Percentiles rank a stretch among this genome's conserved stretches.
These are phyloP conservation scores for Kwoniella newhampshirensis DNA, from an alignment of 768 basidiomycete genomes.

Conservation along the genomic window DNA sequence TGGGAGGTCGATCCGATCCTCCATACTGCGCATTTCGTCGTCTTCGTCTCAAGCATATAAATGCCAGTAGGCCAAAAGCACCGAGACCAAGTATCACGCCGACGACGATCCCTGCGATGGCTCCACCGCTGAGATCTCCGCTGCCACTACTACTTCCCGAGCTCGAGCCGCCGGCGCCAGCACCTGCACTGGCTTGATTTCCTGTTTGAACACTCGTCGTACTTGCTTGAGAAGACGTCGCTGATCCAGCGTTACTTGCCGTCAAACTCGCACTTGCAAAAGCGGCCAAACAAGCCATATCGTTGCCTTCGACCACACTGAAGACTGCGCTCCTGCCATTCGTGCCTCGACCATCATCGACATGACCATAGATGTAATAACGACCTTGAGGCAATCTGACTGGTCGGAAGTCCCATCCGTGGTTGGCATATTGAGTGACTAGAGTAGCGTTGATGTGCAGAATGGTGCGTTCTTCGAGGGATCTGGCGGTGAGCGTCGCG, in stretches of 20 bases:
- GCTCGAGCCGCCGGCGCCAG: background rate
- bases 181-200: background rate
- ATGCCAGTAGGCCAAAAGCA: conserved; percentile 4
- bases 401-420: conserved; percentile 18
- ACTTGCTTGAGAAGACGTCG: background rate
- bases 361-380: conserved; percentile 25
- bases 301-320: conserved; percentile 21
- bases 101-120: conserved; percentile 34
- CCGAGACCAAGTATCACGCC: conserved; percentile 22
- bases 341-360: conserved; percentile 9
- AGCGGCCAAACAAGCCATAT: conserved; percentile 28
- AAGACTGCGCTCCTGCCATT: conserved; percentile 16
- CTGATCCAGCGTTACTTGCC: conserved; percentile 2
- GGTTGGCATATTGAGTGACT: conserved; percentile 22
- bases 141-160: background rate
- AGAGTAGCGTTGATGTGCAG: conserved; percentile 26
- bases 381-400: conserved; percentile 27
- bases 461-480: conserved; percentile 7
- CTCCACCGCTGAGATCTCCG: conserved; percentile 21
- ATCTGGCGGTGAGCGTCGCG: background rate
- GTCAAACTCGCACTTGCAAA: conserved; percentile 11
- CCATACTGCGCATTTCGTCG: conserved; percentile 4
- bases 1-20: background rate
- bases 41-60: conserved; percentile 15
- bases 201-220: background rate